These are phyloP conservation scores for Barnettozyma hawaiiensis DNA, from an alignment of 1,139 yeast genomes.

Conservation along the genomic window DNA sequence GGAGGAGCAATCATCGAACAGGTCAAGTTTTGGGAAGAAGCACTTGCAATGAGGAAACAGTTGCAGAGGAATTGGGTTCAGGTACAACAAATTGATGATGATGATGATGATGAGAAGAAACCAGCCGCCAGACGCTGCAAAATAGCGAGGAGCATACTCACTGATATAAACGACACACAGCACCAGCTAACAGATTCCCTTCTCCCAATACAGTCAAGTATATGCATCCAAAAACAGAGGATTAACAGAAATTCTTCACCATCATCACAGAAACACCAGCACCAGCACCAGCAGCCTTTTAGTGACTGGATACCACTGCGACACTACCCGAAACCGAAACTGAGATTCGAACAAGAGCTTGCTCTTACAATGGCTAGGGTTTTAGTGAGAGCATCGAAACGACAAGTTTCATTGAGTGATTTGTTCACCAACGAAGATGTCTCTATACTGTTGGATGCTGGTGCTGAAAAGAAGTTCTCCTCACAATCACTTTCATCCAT, in stretches of 20 bases:
- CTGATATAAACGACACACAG: too few relatives aligned
- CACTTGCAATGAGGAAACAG: conserved; percentile 27
- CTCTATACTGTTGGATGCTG: background rate
- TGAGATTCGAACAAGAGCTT: background rate
- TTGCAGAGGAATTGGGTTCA: conserved; percentile 28
- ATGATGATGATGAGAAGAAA: conserved; percentile 4
- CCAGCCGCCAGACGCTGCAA: background rate
- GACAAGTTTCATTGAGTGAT: background rate
- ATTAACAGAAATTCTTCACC: conserved; percentile 10
- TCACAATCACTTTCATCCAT: background rate
- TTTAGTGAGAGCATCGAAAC: background rate
- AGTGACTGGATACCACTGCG: conserved; percentile 6
- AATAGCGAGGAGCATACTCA: background rate
- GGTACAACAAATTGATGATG: conserved; percentile 13
- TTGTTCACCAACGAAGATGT: background rate
- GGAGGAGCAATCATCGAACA: conserved; percentile 25
- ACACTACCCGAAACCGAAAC: conserved; percentile 17
- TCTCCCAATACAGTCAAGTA: conserved; percentile 3
- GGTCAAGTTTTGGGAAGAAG: conserved; percentile 32
- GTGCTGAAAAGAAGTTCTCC: background rate
- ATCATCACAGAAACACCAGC: conserved; percentile 5
- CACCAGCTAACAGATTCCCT: too few relatives aligned
- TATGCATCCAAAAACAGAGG: conserved; percentile 7
- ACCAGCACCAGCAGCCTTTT: too few relatives aligned
- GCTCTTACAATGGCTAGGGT: background rate